Percentiles rank a stretch among this genome's conserved stretches.
Conservation (phyloP, 768 basidiomycete species). For the Daedaleopsis sinensis region DNA sequence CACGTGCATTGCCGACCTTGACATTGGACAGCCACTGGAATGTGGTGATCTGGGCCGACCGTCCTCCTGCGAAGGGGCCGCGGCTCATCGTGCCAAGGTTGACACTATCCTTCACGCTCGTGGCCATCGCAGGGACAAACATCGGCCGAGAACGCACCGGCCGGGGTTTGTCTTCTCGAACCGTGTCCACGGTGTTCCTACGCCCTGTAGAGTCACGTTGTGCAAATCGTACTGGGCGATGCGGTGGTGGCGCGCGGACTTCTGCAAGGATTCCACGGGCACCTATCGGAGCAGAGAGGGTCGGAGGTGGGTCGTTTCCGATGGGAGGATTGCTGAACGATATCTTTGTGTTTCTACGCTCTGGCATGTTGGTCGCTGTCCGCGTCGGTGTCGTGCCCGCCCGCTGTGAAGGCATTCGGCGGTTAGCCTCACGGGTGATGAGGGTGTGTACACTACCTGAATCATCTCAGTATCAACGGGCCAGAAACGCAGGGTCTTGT, state of each 20-base stretch:
- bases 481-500: conserved; percentile 90
- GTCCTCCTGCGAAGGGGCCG: conserved; percentile 49
- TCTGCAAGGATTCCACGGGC: conserved; percentile 70
- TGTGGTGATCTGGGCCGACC: conserved; percentile 60
- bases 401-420: conserved; percentile 20
- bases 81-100: conserved; percentile 47
- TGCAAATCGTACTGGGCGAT: conserved; percentile 22
- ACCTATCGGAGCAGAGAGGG: conserved; percentile 70
- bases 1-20: conserved; percentile 58
- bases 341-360: conserved; percentile 31
- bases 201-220: conserved; percentile 15
- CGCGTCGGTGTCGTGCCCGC: conserved; percentile 28
- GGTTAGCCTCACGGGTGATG: too few relatives aligned
- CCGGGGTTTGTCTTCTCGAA: background rate
- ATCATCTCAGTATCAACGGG: conserved; percentile 74
- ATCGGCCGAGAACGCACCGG: conserved; percentile 8
- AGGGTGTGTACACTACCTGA: conserved; percentile 47
- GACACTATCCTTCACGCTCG: conserved; percentile 25
- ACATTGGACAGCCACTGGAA: conserved; percentile 76
- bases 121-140: conserved; percentile 11
- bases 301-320: conserved; percentile 38
- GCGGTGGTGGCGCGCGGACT: conserved; percentile 57
- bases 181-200: conserved; percentile 5
- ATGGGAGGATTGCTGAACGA: conserved; percentile 60
- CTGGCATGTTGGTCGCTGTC: conserved; percentile 12